Conservation (phyloP, 495 filamentous ascomycete species). For the Tuber brumale region DNA sequence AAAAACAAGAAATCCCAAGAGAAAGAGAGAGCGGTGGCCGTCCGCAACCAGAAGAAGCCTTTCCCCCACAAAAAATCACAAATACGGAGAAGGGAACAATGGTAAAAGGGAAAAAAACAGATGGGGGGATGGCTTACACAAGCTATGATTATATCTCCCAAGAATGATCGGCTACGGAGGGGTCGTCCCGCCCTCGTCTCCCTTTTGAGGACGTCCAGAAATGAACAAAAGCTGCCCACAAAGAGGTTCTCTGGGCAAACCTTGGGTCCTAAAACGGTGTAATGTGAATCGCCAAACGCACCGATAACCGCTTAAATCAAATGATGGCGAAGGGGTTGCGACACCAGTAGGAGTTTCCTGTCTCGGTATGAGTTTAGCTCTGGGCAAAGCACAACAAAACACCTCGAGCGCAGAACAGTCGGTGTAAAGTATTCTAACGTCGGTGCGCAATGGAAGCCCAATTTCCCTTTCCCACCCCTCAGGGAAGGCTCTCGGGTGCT, state of each 20-base stretch:
- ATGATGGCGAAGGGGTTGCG: constrained; percentile 16
- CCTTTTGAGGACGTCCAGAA: not conserved
- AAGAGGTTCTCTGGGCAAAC: not conserved
- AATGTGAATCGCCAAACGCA: constrained; percentile 26
- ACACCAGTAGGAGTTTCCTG: not conserved
- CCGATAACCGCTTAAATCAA: constrained; percentile 24
- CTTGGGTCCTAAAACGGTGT: constrained; percentile 14
- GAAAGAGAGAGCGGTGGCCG: not conserved
- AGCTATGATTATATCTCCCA: constrained; percentile 1
- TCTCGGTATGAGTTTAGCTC: not conserved
- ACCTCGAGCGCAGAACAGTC: not conserved
- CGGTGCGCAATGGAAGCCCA: not conserved
- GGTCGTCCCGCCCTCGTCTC: not conserved
- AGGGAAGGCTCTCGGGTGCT: not conserved
- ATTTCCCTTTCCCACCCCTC: not conserved
- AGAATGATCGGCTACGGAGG: not conserved
- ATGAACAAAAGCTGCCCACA: not conserved
- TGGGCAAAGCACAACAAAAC: not conserved
- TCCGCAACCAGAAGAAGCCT: not conserved
- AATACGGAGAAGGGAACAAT: not conserved
- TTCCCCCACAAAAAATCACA: not conserved
- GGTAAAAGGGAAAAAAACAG: not conserved
- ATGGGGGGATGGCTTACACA: not conserved
- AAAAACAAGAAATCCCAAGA: not conserved
- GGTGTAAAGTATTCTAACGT: not conserved